Base-by-base conservation (phyloP, 768 basidiomycete genomes). In the Lactifluus echinatus region DNA sequence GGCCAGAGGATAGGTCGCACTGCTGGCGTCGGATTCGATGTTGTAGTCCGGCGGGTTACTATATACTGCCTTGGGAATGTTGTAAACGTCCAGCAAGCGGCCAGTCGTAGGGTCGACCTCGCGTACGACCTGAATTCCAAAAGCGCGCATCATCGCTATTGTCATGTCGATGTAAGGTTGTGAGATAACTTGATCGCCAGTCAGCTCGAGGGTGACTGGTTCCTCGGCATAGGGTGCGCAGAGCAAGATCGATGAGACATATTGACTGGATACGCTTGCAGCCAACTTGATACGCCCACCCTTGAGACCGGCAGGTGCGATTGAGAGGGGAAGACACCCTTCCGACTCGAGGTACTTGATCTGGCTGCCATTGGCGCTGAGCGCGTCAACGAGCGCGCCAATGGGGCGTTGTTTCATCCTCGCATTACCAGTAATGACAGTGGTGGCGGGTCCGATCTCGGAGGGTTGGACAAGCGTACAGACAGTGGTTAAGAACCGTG, bases 81-180 rank as follows among this genome's bases (percentile, higher is more conserved):
- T 80, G 72, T 99, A 99, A 31, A 89, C 73, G 67, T 97, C 86
- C 56, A 89, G 74, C 1, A 71, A 72, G 49, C 80, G 78, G 5
- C 89, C 87, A 0, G 80, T 79, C 28, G 66, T 70, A 0, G 77
- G 63, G 63, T 89, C 89, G 15, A 65, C 68, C 56, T 87, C 77
- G 46, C 95, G 81, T 17, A 73, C 71, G 48, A 93, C 94, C 8
- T 76, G 64, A 59, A 97, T 75, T 3, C 93, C 95, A 68, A 99
- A 99, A 8, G 87, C 82, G 60, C 77, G 77, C 96, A 99, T 98
- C 87, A 99, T 96, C 8, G 93, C 84, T 64, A 96, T 87, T 8
- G 96, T 98, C 96, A 98, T 97, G 73, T 99, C 94, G 70, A 99
- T 98, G 74, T 98, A 99, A 0, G 93, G 93, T 72, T 98, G 95